Evolutionary conservation across 805 yeast species (phyloP), one percentile per base, ranked within the genome.

Genomic region (Tetrapisispora pingtungensis): DNA sequence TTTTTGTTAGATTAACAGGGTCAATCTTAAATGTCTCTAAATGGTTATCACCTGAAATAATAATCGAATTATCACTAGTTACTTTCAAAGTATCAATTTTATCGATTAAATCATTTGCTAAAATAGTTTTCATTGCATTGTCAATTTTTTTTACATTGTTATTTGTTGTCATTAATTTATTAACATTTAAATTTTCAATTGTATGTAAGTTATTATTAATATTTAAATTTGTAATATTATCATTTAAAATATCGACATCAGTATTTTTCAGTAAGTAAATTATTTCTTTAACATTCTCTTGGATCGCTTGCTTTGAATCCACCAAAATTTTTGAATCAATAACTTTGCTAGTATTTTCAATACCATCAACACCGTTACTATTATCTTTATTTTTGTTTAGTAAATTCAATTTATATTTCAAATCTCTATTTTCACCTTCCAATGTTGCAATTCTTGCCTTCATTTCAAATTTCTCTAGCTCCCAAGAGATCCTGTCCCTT

Each of bases 391-490:
- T 20, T n/a, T 32, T 32, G 18, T n/a, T n/a, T 14, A 28, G 13
- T 14, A 40, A 26, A 10, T 34, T 33, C 24, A 59, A 38, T 30
- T 52, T 47, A 30, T 51, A 54, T 18, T 54, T 50, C 39, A 70
- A 48, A 7, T 63, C 70, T 32, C 67, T 64, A 50, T 74, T 75
- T 49, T 77, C 81, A 33, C 78, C 73, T 50, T 77, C 80, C 17
- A 78, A 61, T 40, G 66, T 67, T 4, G 77, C 70, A 39, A 78
- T 73, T 28, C 64, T 57, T 26, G 70, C 66, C 58, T 70, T 74
- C 80, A 78, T 74, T 53, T 78, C 83, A 17, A 78, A 76, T 32
- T 73, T 66, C 54, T 78, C 83, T 42, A 77, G 62, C 46, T 74
- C 79, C 80, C 81, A 78, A 36, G 72, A 73, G 43, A 78, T 74